Base-by-base conservation (phyloP, 2,329 filamentous ascomycete genomes). In the Sporothrix dimorphospora region DNA sequence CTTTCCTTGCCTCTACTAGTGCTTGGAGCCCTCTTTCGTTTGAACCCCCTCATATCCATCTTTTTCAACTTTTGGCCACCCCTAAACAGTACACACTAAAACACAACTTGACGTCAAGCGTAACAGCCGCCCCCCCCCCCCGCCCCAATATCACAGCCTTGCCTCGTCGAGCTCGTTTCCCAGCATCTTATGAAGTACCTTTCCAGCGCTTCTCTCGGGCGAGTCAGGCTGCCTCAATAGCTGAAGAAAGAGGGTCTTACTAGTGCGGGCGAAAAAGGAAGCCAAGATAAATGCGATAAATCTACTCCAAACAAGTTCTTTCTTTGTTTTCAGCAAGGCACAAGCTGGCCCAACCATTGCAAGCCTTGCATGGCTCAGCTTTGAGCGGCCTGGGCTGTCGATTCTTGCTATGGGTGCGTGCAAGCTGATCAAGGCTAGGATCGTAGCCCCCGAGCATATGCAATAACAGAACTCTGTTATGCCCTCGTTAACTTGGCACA, bases 381-480 rank as follows among this genome's bases (percentile, higher is more conserved):
- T n/a, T n/a, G n/a, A n/a, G n/a, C n/a, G n/a, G n/a, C n/a, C n/a
- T n/a, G n/a, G n/a, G n/a, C n/a, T n/a, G 16, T 57, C 30, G 30
- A 34, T 34, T 3, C 30, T 34, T 34, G 30, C 30, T 34, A 6
- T n/a, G n/a, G n/a, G n/a, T n/a, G 30, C 30, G 30, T 34, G 30
- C 30, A 34, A 57, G n/a, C 53, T 19, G 38, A 16, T 9, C 59
- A 27, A 27, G 24, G 40, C 38, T 38, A 21, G 11, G 61, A 47
- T 47, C 24, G 42, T 34, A 27, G 63, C 63, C 30, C 14, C 19
- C n/a, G n/a, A 24, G n/a, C n/a, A 34, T 47, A 47, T 47, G 40
- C 63, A 66, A 66, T 66, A 66, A 30, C 24, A 66, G 40, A n/a
- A n/a, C 24, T 1, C 42, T 66, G 9, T 49, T 66, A 66, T 49